Percentiles rank a stretch among this genome's conserved stretches.
These are phyloP conservation scores for Closterium sp. DNA, from an alignment of 139 green algal genomes.

Conservation along the genomic window DNA sequence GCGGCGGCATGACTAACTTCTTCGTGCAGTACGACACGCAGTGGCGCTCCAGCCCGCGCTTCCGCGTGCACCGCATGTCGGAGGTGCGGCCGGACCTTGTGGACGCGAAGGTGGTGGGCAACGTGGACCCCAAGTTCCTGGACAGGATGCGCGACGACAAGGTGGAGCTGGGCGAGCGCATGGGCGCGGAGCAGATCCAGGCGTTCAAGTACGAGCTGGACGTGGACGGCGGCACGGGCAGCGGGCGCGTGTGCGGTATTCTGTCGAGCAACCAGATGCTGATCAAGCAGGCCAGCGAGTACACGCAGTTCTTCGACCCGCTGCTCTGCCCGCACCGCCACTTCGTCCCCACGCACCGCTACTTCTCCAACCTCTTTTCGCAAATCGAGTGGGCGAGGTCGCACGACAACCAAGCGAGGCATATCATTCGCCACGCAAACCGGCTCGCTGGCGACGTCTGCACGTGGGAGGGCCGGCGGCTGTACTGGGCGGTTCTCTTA, in stretches of 20 bases:
- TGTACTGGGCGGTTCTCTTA: conserved; percentile 37
- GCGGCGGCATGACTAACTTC: conserved; percentile 22
- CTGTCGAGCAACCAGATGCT: conserved; percentile 26
- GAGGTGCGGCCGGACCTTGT: conserved; percentile 18
- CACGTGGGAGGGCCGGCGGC: conserved; percentile 23
- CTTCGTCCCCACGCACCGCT: conserved; percentile 21
- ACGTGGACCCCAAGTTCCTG: neutral
- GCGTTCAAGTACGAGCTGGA: conserved; percentile 36
- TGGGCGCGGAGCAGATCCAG: neutral
- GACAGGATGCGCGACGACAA: neutral
- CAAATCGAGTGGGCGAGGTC: conserved; percentile 5
- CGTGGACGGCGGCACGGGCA: conserved; percentile 17
- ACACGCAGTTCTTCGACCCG: conserved; percentile 31
- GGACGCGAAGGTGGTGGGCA: conserved; percentile 8
- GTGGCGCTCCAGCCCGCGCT: conserved; percentile 23
- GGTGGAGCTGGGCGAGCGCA: neutral
- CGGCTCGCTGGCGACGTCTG: conserved; percentile 1
- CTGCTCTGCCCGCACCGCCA: conserved; percentile 4
- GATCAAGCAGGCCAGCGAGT: conserved; percentile 23
- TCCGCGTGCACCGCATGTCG: conserved; percentile 23
- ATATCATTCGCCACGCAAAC: conserved; percentile 20
- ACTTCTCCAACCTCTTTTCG: conserved; percentile 9
- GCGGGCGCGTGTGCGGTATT: conserved; percentile 11
- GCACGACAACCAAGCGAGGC: neutral
- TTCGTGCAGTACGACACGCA: conserved; percentile 18